A percentile compares a stretch with the other conserved stretches of the same genome.
These are phyloP conservation scores for Aplosporella prunicola DNA, from an alignment of 2,329 filamentous ascomycete genomes.

Conservation along the genomic window DNA sequence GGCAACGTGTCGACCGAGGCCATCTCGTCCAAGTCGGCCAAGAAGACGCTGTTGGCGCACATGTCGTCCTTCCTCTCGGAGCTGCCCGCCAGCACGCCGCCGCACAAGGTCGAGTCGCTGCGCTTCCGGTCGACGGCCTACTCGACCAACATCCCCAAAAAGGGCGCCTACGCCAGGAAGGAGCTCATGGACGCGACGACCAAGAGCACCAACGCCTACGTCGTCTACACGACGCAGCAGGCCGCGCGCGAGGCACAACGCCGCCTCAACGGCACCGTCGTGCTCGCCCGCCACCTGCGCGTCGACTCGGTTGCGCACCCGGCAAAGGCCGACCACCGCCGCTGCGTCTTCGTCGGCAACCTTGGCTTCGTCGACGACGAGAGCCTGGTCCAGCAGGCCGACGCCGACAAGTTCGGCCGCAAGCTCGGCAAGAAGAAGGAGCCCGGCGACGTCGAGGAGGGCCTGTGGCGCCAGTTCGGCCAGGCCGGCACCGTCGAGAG, in stretches of 20 bases:
- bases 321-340: constrained; percentile 67
- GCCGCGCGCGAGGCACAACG: constrained; percentile 69
- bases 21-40: constrained; percentile 71
- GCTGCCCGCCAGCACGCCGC: constrained; percentile 36
- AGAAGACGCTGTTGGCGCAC: constrained; percentile 67
- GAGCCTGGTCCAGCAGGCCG: constrained; percentile 51
- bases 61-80: constrained; percentile 63
- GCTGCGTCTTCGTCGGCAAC: constrained; percentile 94
- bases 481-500: constrained; percentile 79
- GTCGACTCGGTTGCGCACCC: constrained; percentile 90
- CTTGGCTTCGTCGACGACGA: constrained; percentile 94
- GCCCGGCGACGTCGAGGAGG: constrained; percentile 84
- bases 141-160: constrained; percentile 72
- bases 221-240: constrained; percentile 66
- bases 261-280: constrained; percentile 70
- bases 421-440: constrained; percentile 62
- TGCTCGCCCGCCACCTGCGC: constrained; percentile 80
- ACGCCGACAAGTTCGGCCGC: constrained; percentile 56
- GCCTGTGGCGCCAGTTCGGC: constrained; percentile 73
- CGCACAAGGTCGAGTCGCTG: constrained; percentile 76
- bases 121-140: constrained; percentile 93
- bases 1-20: constrained; percentile 80
- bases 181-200: constrained; percentile 86
- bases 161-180: constrained; percentile 87
- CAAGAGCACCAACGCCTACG: constrained; percentile 89